Evolutionary conservation across 192 early-diverging fungal species (phyloP).

Genomic region (Cetraspora pellucida): DNA sequence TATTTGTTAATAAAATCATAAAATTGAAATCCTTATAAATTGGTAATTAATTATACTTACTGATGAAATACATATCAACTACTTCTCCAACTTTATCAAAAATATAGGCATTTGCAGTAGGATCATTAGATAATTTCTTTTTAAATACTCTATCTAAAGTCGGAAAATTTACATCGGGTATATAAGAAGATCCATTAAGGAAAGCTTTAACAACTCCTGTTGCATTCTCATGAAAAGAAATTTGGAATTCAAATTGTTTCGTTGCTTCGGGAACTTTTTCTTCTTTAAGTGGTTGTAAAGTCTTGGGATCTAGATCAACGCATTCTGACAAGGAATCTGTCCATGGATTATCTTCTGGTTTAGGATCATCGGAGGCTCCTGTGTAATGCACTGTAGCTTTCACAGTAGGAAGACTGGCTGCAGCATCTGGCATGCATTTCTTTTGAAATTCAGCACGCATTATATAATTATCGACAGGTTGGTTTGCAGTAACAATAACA

Average conservation of each 20-base stretch:
- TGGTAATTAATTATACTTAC: conserved; percentile 33
- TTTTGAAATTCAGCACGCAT: conserved; percentile 51
- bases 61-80: conserved; percentile 37
- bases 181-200: conserved; percentile 33
- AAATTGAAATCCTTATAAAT: conserved; percentile 34
- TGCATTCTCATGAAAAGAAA: conserved; percentile 33
- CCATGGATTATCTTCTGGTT: conserved; percentile 40
- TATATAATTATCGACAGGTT: conserved; percentile 52
- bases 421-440: conserved; percentile 41
- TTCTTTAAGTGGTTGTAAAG: conserved; percentile 44
- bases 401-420: conserved; percentile 40
- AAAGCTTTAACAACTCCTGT: conserved; percentile 32
- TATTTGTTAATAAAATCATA: conserved; percentile 27
- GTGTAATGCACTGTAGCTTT: conserved; percentile 48
- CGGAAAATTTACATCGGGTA: conserved; percentile 34
- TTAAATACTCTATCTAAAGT: conserved; percentile 41
- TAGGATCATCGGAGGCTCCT: conserved; percentile 41
- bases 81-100: conserved; percentile 45
- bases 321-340: conserved; percentile 39
- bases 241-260: conserved; percentile 30
- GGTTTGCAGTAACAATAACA: conserved; percentile 53
- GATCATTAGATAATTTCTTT: conserved; percentile 39
- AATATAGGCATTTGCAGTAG: conserved; percentile 36
- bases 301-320: conserved; percentile 40
- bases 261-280: conserved; percentile 23